Evolutionary conservation across 176 grass and related monocot species (phyloP).

Genomic region (Cenchrus purpureus): DNA sequence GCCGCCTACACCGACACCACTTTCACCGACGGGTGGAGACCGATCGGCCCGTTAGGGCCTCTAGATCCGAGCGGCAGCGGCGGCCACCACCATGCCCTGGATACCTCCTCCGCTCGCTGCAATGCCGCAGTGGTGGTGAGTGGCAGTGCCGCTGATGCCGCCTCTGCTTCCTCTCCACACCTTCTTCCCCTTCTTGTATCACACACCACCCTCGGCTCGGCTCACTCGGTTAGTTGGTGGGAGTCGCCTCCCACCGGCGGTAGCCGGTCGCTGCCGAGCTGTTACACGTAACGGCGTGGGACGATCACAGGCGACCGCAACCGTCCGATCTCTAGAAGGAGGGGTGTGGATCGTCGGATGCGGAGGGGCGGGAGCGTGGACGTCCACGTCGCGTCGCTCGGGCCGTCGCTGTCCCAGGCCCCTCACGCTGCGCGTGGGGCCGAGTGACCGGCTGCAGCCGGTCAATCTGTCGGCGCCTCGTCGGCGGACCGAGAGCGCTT

Average conservation of each 20-base stretch:
- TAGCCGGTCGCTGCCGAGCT: background rate
- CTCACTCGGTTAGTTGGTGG: slow-evolving; percentile 37
- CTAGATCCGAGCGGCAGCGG: slow-evolving; percentile 40
- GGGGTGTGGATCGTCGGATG: too few species aligned
- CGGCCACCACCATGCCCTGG: slow-evolving; percentile 40
- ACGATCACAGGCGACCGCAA: too few species aligned
- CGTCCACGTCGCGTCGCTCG: too few species aligned
- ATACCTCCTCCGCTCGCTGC: background rate
- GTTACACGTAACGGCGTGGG: too few species aligned
- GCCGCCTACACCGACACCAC: background rate
- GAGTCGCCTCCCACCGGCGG: slow-evolving; percentile 38
- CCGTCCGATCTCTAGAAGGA: too few species aligned
- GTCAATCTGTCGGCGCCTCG: slow-evolving; percentile 55
- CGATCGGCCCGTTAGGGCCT: slow-evolving; percentile 19
- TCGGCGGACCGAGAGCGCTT: background rate
- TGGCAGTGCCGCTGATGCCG: background rate
- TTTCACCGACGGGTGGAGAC: background rate
- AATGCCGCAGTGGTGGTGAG: background rate
- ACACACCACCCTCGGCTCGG: background rate
- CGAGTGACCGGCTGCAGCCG: slow-evolving; percentile 38
- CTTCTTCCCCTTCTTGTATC: background rate
- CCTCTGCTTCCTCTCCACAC: background rate
- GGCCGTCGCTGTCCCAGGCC: slow-evolving; percentile 13
- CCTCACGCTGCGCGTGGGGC: background rate
- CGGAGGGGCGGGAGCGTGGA: too few species aligned